Base-by-base conservation (phyloP, 768 basidiomycete genomes). In the Leccinum broughii region DNA sequence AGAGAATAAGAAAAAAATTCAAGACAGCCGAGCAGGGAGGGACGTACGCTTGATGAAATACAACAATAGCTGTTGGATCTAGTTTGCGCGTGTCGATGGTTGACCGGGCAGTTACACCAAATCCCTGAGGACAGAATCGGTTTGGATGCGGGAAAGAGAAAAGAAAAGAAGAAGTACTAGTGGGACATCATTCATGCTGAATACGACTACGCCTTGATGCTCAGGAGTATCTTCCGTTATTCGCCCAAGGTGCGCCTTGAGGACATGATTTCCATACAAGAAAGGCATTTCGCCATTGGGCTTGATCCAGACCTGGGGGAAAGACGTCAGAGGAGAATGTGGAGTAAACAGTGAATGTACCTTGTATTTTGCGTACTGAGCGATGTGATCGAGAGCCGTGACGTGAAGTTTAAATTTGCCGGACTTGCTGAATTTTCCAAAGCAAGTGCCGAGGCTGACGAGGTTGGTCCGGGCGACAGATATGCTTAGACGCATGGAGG, bases 281-380 rank as follows among this genome's bases (percentile, higher is more conserved):
- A 96, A 99, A 1, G 97, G 97, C 89, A 99, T 96, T 77, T 99
- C 97, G 70, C 97, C 97, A 65, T 98, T 96, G 26, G 95, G 89
- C 75, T 99, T 99, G 73, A 99, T 94, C 97, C 97, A 99, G 17
- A 98, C 85, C 96, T 98, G 61, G 4, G 10, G 22, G 4, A 3
- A 17, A 20, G 34, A 28, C 3, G 34, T 61, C 17, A 60, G 56
- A 53, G 24, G 59, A 39, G 51, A 32, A 44, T 35, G 5, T 20
- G 30, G 10, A n/a, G 51, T 39, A 53, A 57, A n/a, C 14, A 35
- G 62, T 10, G 51, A 39, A 59, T 78, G 56, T 62, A 94, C 97
- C 84, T 99, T 99, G 81, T 94, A 93, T 77, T 96, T 98, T 20
- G 97, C 95, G 72, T 97, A 98, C 71, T 97, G 92, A 1, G 94